Evolutionary conservation across 805 yeast species (phyloP).

Genomic region (Wickerhamomyces silvicola): DNA sequence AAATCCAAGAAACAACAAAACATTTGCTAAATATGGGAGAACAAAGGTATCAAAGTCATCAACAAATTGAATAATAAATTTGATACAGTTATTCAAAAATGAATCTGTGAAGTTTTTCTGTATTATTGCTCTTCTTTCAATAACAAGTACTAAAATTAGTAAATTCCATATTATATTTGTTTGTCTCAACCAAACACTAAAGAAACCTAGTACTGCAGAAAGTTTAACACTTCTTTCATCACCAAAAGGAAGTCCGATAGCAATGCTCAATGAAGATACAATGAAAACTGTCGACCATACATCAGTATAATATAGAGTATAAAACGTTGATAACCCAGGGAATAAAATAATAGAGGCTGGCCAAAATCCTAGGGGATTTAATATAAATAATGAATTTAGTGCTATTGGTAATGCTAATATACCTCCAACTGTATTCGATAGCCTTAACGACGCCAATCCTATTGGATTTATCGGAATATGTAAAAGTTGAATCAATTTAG

Average conservation of each 20-base stretch:
- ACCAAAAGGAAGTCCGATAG: constrained; percentile 33
- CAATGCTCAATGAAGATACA: constrained; percentile 45
- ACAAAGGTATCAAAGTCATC: constrained; percentile 28
- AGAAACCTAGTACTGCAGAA: constrained; percentile 51
- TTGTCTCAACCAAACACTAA: constrained; percentile 75
- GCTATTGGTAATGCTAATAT: constrained; percentile 43
- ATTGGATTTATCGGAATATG: constrained; percentile 24
- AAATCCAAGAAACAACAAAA: constrained; percentile 48
- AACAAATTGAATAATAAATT: constrained; percentile 29
- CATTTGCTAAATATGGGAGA: constrained; percentile 49
- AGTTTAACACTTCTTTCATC: constrained; percentile 28
- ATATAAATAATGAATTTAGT: constrained; percentile 30
- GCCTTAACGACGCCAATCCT: constrained; percentile 38
- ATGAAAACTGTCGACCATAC: constrained; percentile 82
- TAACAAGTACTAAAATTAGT: constrained; percentile 46
- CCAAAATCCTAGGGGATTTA: constrained; percentile 39
- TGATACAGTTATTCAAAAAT: constrained; percentile 32
- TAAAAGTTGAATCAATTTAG: constrained; percentile 19
- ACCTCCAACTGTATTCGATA: constrained; percentile 65
- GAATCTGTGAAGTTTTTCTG: constrained; percentile 33
- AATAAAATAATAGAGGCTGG: constrained; percentile 39
- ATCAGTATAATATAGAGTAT: constrained; percentile 83
- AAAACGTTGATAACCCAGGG: constrained; percentile 71
- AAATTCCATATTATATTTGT: constrained; percentile 87
- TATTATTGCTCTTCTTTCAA: constrained; percentile 44